Evolutionary conservation across 2,329 filamentous ascomycete genomes (phyloP).

Genomic region (Colletotrichum liaoningense): DNA sequence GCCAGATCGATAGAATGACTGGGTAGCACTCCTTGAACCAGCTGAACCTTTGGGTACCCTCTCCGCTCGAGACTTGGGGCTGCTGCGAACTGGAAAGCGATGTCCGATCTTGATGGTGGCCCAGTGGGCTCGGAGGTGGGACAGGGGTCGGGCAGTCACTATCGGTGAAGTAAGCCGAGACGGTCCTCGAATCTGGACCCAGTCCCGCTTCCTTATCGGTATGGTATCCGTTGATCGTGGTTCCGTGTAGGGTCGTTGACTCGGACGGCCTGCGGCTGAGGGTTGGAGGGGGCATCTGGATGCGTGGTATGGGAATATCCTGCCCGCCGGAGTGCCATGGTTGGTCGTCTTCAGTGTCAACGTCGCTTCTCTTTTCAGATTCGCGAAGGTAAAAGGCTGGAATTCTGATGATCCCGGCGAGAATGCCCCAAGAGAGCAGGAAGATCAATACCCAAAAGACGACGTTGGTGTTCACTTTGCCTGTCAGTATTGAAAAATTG

Average conservation of each 20-base stretch:
- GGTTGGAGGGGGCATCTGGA: slow-evolving; percentile 3
- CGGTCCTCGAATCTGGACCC: slow-evolving; percentile 16
- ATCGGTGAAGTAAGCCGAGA: slow-evolving; percentile 31
- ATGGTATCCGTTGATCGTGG: slow-evolving; percentile 20
- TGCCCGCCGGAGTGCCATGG: not conserved
- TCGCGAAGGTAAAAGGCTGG: not conserved
- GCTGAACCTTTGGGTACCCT: not conserved
- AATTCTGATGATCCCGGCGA: not conserved
- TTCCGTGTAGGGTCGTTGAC: slow-evolving; percentile 21
- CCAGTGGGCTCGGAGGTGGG: not conserved
- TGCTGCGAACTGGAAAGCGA: not conserved
- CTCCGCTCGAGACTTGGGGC: not conserved
- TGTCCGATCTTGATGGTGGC: not conserved
- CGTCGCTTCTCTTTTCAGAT: not conserved
- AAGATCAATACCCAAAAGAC: slow-evolving; percentile 50
- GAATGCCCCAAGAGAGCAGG: slow-evolving; percentile 31
- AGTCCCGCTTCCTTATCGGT: slow-evolving; percentile 33
- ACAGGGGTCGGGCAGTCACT: slow-evolving; percentile 16
- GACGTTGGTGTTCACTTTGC: slow-evolving; percentile 48
- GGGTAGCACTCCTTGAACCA: slow-evolving; percentile 39
- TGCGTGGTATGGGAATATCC: not conserved
- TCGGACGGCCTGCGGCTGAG: slow-evolving; percentile 21
- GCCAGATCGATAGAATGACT: slow-evolving; percentile 45
- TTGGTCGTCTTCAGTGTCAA: not conserved
- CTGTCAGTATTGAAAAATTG: not conserved